Conservation (phyloP, 257 asterid species). For the Petunia secreta region DNA sequence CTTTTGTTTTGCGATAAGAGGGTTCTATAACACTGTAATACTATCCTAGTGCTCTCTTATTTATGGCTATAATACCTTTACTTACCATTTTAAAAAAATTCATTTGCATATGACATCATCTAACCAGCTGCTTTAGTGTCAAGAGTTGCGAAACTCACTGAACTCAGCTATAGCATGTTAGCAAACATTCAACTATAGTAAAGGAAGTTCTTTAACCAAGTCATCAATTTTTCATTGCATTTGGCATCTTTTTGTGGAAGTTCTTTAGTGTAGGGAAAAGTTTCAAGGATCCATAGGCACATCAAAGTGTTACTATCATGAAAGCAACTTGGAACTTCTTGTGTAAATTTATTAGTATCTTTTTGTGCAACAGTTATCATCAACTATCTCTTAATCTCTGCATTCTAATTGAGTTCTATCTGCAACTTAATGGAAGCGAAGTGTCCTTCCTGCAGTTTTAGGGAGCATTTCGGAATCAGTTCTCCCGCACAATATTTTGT, state of each 20-base stretch:
- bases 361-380: neutral
- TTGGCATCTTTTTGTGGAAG: conserved; percentile 3
- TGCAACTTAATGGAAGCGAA: neutral
- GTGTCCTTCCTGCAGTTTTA: conserved; percentile 35
- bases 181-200: neutral
- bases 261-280: neutral
- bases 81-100: too few species aligned
- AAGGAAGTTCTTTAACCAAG: neutral
- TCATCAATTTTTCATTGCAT: neutral
- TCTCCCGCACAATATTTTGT: conserved; percentile 54
- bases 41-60: too few species aligned
- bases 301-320: neutral
- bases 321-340: neutral
- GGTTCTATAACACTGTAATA: too few species aligned
- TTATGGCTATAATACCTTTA: too few species aligned
- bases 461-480: conserved; percentile 68
- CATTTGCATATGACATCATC: neutral
- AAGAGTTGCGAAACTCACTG: neutral
- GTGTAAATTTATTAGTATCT: neutral
- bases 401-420: neutral
- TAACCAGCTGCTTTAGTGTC: neutral
- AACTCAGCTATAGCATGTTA: neutral
- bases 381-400: neutral
- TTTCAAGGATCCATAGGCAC: neutral
- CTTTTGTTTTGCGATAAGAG: too few species aligned